phyloP scores from a whole-genome alignment of 148 eudicot species.

The Spergularia bocconei region DNA sequence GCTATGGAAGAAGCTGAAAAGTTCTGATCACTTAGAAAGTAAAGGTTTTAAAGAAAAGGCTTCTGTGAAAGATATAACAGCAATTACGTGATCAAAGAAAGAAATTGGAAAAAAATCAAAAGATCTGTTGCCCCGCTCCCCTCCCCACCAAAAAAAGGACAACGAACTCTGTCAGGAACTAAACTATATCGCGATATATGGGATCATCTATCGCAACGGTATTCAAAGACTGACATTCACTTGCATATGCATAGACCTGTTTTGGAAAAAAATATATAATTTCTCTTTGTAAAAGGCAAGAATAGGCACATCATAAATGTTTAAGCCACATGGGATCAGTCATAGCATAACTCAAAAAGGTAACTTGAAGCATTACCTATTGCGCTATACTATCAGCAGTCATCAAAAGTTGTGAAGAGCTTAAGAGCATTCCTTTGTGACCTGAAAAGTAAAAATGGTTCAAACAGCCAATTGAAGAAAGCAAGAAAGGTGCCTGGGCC shows the following conservation, averaged over 20 bases:
- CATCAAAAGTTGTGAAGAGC: not conserved
- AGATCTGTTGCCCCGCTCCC: no score
- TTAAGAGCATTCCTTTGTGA: not conserved
- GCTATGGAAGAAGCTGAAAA: no score
- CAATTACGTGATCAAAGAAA: no score
- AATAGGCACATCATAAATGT: not conserved
- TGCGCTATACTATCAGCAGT: not conserved
- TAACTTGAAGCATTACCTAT: not conserved
- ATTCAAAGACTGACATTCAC: not conserved
- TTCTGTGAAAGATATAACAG: no score
- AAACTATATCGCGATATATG: no score
- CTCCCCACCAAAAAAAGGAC: no score
- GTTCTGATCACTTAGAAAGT: no score
- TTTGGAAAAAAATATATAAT: not conserved
- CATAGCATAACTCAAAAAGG: not conserved
- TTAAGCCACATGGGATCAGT: not conserved
- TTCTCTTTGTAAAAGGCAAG: not conserved
- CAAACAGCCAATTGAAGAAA: slow-evolving; percentile 3
- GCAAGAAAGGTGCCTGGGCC: not conserved
- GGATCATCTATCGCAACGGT: no score
- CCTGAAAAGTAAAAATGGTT: slow-evolving; percentile 9
- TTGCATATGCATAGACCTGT: not conserved
- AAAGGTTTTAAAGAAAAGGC: no score
- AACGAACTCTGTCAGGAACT: no score
- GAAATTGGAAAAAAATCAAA: no score